Evolutionary conservation across 2,329 filamentous ascomycete species (phyloP), one percentile per base, ranked within the genome.

Genomic region (Botrytis porri): DNA sequence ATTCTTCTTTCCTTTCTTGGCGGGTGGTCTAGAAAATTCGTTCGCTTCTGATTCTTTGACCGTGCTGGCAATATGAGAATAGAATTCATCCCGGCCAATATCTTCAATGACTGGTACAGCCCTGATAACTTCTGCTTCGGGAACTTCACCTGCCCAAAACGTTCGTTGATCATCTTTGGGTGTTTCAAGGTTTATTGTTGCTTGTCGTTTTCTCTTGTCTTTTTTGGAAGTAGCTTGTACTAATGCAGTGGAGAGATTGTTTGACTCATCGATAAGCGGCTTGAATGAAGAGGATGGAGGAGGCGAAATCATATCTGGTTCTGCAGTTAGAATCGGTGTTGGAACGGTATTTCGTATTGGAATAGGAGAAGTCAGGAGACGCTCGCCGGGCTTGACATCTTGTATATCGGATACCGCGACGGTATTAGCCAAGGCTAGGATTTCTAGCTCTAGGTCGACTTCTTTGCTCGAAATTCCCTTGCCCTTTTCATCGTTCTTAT

Each of bases 1-100:
- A 37, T 79, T 77, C 67, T 82, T 84, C 79, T 82, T 84, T 62
- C 80, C 82, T 69, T 83, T 83, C 73, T 82, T 82, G 32, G 76
- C 77, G 22, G 70, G 70, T 62, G 78, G 78, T 64, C 78, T 75
- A 20, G 78, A 69, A 65, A 78, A 80, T 48, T 78, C 76, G 63
- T 80, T 77, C 45, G 73, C 71, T 10, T 75, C 73, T 10, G 74
- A 59, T 18, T 75, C 45, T 39, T 78, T 76, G n/a, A 74, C 76
- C 72, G 79, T 75, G 72, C 75, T 75, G 39, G 78, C 74, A 41
- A 80, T 80, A 54, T 79, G 76, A 18, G 79, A 78, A n/a, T 79
- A 69, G n/a, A 78, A 78, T 66, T 79, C 75, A 51, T 79, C 78
- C n/a, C 77, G 75, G 62, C 75, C 79, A 48, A 79, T 79, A 64